Conservation (phyloP, 768 basidiomycete genomes). For the Omphalotus guepiniiformis region DNA sequence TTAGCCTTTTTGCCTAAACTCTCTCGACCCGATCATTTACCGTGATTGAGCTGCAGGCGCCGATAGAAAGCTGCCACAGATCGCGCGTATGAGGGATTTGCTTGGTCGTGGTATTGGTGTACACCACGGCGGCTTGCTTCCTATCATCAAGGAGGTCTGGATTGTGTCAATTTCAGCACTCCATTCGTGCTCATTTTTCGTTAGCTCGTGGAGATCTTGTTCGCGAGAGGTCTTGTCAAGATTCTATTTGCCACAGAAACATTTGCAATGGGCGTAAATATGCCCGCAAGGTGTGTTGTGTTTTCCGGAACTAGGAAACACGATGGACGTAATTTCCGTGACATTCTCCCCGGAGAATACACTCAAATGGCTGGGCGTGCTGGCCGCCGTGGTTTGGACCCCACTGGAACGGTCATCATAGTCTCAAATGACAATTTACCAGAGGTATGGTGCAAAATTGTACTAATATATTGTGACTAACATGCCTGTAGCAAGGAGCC, state of each 20-base stretch:
- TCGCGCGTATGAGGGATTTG: slow-evolving; percentile 83
- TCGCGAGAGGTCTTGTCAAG: slow-evolving; percentile 93
- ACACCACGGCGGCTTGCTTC: slow-evolving; percentile 94
- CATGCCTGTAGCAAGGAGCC: slow-evolving; percentile 54
- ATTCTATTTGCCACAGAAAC: slow-evolving; percentile 98
- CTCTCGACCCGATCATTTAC: slow-evolving; percentile 5
- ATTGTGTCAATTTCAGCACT: background rate
- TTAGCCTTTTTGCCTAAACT: slow-evolving; percentile 24
- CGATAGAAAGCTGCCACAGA: slow-evolving; percentile 91
- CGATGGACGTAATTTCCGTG: slow-evolving; percentile 89
- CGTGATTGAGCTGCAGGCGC: slow-evolving; percentile 49
- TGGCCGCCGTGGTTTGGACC: slow-evolving; percentile 90
- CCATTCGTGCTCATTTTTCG: slow-evolving; percentile 9
- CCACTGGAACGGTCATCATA: slow-evolving; percentile 94
- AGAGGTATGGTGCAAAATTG: slow-evolving; percentile 49
- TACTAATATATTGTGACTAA: background rate
- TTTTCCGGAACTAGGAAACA: slow-evolving; percentile 95
- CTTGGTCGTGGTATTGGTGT: slow-evolving; percentile 93
- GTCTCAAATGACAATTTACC: slow-evolving; percentile 80
- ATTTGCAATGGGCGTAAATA: slow-evolving; percentile 99
- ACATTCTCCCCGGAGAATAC: slow-evolving; percentile 88
- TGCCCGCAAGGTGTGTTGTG: slow-evolving; percentile 97
- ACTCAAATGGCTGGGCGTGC: slow-evolving; percentile 99
- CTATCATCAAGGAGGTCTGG: slow-evolving; percentile 92
- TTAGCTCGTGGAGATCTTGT: slow-evolving; percentile 93